Base-by-base conservation (phyloP, 805 yeast genomes). In the Kodamaea neixiangensis region DNA sequence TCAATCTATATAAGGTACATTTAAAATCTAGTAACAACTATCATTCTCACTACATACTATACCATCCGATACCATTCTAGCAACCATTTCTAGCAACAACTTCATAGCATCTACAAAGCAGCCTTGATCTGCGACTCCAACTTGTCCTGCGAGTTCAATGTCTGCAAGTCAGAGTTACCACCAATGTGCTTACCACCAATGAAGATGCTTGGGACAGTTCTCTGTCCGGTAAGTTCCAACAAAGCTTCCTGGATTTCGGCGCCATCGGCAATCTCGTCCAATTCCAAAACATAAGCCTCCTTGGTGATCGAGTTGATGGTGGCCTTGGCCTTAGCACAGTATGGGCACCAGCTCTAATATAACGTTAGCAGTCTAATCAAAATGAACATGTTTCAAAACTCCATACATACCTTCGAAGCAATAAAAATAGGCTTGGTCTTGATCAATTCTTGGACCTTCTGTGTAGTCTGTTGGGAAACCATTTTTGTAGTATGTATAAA, bases 161-260 rank as follows among this genome's bases (percentile, higher is more conserved):
- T 76, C 72, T 91, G 96, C 57, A 93, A 75, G 60, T 89, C 97
- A 37, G 92, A 85, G 80, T 91, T 89, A 55, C 99, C 99, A 54
- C 99, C 99, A 63, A 93, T 83, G 76, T 91, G 97, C 72, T 92
- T 80, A 54, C 97, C 97, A 44, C 78, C 84, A 67, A 93, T 90
- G 75, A 87, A 93, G 60, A 93, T 80, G 68, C 87, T 91, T 55
- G 99, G 99, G 55, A 93, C 98, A 37, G 97, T 90, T 59, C 84
- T 80, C 78, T 93, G 98, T 53, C 96, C 94, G 37, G 96, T 88
- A 53, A 90, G 69, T 65, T 86, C 82, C 48, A 66, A 68, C 54
- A 93, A 77, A 58, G 96, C 96, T 46, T 75, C 85, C 74, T 92
- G 97, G 59, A 91, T 81, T 29, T 85, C 92, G 44, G 74, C 71